Percentiles rank a stretch among this genome's conserved stretches.
These are phyloP conservation scores for Aegilops speltoides DNA, from an alignment of 176 grass and related monocot species.

Conservation along the genomic window DNA sequence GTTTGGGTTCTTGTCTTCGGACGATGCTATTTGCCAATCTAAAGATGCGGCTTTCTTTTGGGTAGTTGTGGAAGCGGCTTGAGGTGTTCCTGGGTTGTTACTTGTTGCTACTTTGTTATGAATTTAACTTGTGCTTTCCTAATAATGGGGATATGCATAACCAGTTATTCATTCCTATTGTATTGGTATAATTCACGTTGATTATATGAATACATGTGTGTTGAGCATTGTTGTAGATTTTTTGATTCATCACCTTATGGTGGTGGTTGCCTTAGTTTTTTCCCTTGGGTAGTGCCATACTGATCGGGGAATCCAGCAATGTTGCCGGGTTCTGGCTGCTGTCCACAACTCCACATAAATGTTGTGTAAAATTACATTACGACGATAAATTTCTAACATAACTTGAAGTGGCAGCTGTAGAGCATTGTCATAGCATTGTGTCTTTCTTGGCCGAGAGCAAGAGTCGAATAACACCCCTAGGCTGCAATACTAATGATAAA, in stretches of 20 bases:
- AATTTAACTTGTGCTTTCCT: background rate
- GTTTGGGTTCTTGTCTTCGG: background rate
- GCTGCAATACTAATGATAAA: background rate
- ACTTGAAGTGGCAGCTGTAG: background rate
- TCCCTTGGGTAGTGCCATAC: background rate
- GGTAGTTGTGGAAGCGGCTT: background rate
- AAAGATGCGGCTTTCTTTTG: background rate
- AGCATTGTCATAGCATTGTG: background rate
- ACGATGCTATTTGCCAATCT: background rate
- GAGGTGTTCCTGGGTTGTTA: background rate
- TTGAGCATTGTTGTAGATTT: background rate
- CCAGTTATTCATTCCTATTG: background rate
- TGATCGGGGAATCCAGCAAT: background rate
- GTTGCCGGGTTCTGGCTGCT: background rate
- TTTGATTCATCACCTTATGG: conserved; percentile 10
- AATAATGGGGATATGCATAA: background rate
- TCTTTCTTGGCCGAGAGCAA: background rate
- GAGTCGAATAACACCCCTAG: background rate
- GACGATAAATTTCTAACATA: background rate
- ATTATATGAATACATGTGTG: background rate
- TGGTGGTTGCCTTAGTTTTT: background rate
- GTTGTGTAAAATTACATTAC: background rate
- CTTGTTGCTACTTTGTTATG: conserved; percentile 1
- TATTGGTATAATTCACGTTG: conserved; percentile 2
- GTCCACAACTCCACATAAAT: background rate